Conservation (phyloP, 441 rosid genomes). For the Heliophila coronopifolia region DNA sequence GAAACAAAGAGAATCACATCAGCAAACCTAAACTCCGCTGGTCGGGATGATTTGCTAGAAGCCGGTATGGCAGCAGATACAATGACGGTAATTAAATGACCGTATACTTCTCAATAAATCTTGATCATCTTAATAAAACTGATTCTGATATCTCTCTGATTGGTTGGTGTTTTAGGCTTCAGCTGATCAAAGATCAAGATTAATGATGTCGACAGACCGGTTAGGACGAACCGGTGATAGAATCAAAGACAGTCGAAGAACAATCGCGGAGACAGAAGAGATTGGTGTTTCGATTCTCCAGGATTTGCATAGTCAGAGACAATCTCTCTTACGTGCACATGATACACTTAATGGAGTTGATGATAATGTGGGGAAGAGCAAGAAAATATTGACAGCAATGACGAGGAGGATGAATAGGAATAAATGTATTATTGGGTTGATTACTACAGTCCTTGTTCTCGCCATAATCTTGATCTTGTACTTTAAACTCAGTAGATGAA, state of each 20-base stretch:
- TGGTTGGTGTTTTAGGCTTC: constrained; percentile 48
- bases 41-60: constrained; percentile 71
- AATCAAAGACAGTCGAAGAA: constrained; percentile 70
- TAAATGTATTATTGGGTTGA: constrained; percentile 62
- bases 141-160: not conserved
- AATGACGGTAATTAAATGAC: too few species aligned
- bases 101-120: too few species aligned
- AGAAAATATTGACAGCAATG: constrained; percentile 58
- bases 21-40: constrained; percentile 50
- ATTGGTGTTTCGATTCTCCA: constrained; percentile 94
- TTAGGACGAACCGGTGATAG: constrained; percentile 53
- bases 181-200: constrained; percentile 77
- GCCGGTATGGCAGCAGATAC: constrained; percentile 90
- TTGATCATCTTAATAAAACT: not conserved
- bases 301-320: constrained; percentile 80
- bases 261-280: constrained; percentile 87
- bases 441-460: constrained; percentile 47
- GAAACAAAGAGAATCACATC: constrained; percentile 64
- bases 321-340: constrained; percentile 66
- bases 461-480: constrained; percentile 52
- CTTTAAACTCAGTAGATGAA: constrained; percentile 64
- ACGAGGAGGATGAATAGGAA: constrained; percentile 71
- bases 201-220: constrained; percentile 68
- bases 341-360: constrained; percentile 85
- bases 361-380: constrained; percentile 74